A percentile compares a stretch with the other conserved stretches of the same genome.
phyloP scores from a whole-genome alignment of 2,329 filamentous ascomycete genomes.

The Lecanosticta acicola region DNA sequence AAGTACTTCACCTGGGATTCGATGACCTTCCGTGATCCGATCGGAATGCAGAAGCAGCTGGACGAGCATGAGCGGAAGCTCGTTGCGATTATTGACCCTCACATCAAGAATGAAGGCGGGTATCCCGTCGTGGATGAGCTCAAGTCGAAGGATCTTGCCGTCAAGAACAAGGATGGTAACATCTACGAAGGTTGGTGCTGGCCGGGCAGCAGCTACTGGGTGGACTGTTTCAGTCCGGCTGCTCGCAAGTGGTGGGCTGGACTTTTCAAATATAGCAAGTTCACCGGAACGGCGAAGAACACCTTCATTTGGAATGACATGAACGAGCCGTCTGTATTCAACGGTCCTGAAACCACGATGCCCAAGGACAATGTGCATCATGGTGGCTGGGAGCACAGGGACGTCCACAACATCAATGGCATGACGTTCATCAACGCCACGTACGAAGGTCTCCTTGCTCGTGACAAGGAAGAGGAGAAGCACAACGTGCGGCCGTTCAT shows the following conservation, averaged over 20 bases:
- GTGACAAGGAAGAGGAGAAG: constrained; percentile 72
- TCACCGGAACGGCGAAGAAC: constrained; percentile 80
- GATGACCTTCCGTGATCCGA: constrained; percentile 78
- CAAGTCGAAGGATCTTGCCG: constrained; percentile 74
- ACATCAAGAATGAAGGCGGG: constrained; percentile 85
- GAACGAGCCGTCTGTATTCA: constrained; percentile 99
- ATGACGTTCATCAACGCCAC: constrained; percentile 95
- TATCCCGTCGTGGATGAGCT: constrained; percentile 76
- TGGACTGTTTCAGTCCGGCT: constrained; percentile 92
- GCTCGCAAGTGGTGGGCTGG: constrained; percentile 85
- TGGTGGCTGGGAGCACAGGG: constrained; percentile 91
- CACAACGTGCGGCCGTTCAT: constrained; percentile 68
- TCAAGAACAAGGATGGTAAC: constrained; percentile 83
- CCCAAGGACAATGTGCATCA: constrained; percentile 95
- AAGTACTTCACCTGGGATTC: constrained; percentile 98
- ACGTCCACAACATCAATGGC: constrained; percentile 92
- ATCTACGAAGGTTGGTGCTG: constrained; percentile 98
- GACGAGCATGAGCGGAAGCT: constrained; percentile 82
- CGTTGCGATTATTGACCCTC: constrained; percentile 91
- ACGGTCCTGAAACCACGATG: constrained; percentile 97
- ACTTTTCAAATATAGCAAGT: constrained; percentile 80
- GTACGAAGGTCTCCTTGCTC: constrained; percentile 73
- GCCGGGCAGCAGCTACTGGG: constrained; percentile 94
- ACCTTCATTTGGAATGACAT: constrained; percentile 99
- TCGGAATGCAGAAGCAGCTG: constrained; percentile 81